phyloP scores from a whole-genome alignment of 139 green algal species.

The Chlorella sp. region DNA sequence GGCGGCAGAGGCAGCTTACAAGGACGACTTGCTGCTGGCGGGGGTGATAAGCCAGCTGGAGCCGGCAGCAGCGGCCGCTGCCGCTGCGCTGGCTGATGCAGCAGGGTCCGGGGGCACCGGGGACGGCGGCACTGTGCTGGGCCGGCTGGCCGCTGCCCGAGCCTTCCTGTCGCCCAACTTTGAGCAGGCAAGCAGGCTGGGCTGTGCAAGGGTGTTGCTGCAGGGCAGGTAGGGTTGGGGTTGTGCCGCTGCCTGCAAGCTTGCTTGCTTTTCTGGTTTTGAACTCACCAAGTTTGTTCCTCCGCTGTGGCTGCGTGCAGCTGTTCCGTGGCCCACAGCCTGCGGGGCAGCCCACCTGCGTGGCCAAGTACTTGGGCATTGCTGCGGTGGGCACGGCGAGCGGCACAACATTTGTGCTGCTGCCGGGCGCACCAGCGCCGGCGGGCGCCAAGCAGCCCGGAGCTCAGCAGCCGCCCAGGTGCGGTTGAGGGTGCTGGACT shows the following conservation, averaged over 20 bases:
- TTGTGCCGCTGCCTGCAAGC: background rate
- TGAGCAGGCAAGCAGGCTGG: conserved; percentile 24
- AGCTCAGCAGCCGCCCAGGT: conserved; percentile 8
- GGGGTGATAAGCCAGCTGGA: conserved; percentile 38
- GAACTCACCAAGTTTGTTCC: no score
- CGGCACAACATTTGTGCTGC: conserved; percentile 26
- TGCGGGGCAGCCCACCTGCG: background rate
- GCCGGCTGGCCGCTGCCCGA: conserved; percentile 5
- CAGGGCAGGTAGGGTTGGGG: background rate
- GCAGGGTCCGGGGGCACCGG: background rate
- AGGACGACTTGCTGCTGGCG: conserved; percentile 33
- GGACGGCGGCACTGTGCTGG: conserved; percentile 10
- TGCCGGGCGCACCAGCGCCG: conserved; percentile 10
- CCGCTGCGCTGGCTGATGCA: background rate
- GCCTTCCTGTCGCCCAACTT: conserved; percentile 45
- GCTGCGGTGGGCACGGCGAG: conserved; percentile 39
- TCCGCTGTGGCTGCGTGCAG: background rate
- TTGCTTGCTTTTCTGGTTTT: no score
- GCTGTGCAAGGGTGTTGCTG: no score
- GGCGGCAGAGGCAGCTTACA: conserved; percentile 6
- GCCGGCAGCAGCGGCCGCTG: background rate
- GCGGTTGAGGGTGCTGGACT: background rate
- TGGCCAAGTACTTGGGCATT: conserved; percentile 38
- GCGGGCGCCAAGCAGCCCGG: conserved; percentile 15
- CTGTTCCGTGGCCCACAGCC: conserved; percentile 20